These are phyloP conservation scores for Xylaria venustula DNA, from an alignment of 495 filamentous ascomycete species.

Conservation along the genomic window DNA sequence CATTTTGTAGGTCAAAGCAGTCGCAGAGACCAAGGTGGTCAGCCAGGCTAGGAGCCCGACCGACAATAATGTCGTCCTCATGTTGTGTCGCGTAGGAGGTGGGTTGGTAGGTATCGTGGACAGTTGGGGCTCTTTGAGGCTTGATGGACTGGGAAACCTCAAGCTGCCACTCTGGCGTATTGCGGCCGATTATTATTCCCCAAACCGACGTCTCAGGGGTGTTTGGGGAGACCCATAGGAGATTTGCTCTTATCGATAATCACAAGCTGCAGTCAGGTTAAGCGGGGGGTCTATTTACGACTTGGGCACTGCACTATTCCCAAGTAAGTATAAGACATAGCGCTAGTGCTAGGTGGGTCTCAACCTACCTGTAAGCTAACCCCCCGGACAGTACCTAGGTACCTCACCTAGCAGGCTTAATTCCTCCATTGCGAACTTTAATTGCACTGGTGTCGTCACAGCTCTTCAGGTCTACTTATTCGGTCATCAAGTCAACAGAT, in stretches of 20 bases:
- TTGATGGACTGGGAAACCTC: background rate
- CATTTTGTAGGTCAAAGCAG: slow-evolving; percentile 93
- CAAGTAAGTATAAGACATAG: too few relatives aligned
- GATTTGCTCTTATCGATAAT: too few relatives aligned
- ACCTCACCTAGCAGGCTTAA: too few relatives aligned
- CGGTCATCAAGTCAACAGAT: background rate
- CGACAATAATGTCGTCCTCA: slow-evolving; percentile 49
- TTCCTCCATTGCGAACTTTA: background rate
- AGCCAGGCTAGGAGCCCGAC: slow-evolving; percentile 65
- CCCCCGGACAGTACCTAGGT: too few relatives aligned
- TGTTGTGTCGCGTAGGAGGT: slow-evolving; percentile 32
- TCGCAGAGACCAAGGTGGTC: slow-evolving; percentile 62
- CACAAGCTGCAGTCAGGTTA: too few relatives aligned
- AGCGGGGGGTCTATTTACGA: too few relatives aligned
- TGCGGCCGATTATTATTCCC: slow-evolving; percentile 12
- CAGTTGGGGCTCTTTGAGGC: background rate
- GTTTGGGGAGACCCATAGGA: background rate
- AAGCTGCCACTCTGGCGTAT: slow-evolving; percentile 11
- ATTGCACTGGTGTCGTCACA: slow-evolving; percentile 7
- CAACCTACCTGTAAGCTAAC: too few relatives aligned
- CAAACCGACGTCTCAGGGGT: background rate
- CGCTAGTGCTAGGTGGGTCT: too few relatives aligned
- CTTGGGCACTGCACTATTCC: too few relatives aligned
- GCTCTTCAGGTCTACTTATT: too few relatives aligned
- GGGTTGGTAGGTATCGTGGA: slow-evolving; percentile 22